phyloP scores from a whole-genome alignment of 2,329 filamentous ascomycete species.

The Pseudogymnoascus sp. region DNA sequence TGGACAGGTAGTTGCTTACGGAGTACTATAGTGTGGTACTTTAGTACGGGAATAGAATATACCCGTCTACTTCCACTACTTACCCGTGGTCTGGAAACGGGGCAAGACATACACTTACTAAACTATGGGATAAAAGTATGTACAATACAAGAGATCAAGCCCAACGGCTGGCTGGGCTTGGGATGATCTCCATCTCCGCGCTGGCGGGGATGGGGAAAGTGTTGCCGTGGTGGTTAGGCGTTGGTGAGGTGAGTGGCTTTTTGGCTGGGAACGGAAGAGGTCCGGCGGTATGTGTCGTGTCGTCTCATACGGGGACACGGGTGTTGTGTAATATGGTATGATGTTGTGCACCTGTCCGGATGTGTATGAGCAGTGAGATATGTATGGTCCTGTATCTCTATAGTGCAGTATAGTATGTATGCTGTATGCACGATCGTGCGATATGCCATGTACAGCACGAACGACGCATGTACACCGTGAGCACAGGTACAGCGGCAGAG shows the following conservation, averaged over 20 bases:
- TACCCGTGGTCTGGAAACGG: slow-evolving; percentile 1
- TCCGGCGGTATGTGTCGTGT: background rate
- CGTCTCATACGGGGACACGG: background rate
- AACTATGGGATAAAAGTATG: background rate
- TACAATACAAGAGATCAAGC: background rate
- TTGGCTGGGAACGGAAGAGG: slow-evolving; percentile 1
- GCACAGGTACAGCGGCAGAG: background rate
- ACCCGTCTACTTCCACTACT: background rate
- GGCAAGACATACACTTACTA: background rate
- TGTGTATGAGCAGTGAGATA: background rate
- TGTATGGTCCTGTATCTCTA: background rate
- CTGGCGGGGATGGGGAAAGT: background rate
- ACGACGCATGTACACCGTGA: background rate
- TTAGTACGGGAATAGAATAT: background rate
- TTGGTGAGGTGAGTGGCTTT: background rate
- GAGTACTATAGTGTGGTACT: background rate
- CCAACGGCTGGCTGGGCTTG: background rate
- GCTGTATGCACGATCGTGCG: background rate
- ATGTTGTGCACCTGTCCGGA: background rate
- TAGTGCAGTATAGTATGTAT: background rate
- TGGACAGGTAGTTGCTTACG: too few species aligned
- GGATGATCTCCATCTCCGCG: background rate
- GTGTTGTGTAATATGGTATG: background rate
- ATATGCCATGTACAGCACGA: background rate
- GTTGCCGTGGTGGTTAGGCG: background rate